Percentiles rank a stretch among this genome's conserved stretches.
Evolutionary conservation across 139 green algal genomes (phyloP).

Genomic region (Edaphochlamys debaryana): DNA sequence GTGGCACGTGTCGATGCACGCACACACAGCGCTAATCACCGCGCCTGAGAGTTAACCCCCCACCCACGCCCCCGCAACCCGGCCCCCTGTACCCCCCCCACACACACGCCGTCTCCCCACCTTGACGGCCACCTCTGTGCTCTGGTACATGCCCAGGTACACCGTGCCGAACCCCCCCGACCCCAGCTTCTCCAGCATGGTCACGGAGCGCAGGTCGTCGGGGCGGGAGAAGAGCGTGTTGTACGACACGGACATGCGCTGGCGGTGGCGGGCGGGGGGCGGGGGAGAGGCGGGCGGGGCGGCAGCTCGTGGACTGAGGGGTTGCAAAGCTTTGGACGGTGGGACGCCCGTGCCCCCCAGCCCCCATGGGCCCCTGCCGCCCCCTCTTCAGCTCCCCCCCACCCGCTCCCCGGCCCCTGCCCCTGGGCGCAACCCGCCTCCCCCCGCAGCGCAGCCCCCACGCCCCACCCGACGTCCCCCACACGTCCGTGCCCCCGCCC

Average conservation of each 20-base stretch:
- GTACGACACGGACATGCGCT: constrained; percentile 40
- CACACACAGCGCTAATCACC: too few relatives aligned
- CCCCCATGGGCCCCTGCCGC: too few relatives aligned
- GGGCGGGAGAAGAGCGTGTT: constrained; percentile 4
- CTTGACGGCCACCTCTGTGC: constrained; percentile 42
- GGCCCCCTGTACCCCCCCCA: not conserved
- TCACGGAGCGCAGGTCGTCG: constrained; percentile 43
- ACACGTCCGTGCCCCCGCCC: not conserved
- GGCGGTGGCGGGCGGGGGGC: constrained; percentile 29
- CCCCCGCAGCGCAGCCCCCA: not conserved
- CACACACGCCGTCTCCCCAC: not conserved
- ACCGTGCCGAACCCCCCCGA: constrained; percentile 48
- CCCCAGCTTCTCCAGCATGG: constrained; percentile 36
- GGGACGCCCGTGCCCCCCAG: not conserved
- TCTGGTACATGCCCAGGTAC: constrained; percentile 48
- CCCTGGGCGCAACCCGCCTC: too few relatives aligned
- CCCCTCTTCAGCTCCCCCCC: too few relatives aligned
- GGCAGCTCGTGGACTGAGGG: not conserved
- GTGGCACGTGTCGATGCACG: too few relatives aligned
- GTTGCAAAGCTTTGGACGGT: not conserved
- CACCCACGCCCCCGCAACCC: not conserved
- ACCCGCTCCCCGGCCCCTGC: too few relatives aligned
- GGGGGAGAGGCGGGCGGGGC: not conserved
- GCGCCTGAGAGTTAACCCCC: too few relatives aligned
- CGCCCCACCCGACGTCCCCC: not conserved